A percentile compares a stretch with the other conserved stretches of the same genome.
These are phyloP conservation scores for Drosera capensis DNA, from an alignment of 148 eudicot species.

Conservation along the genomic window DNA sequence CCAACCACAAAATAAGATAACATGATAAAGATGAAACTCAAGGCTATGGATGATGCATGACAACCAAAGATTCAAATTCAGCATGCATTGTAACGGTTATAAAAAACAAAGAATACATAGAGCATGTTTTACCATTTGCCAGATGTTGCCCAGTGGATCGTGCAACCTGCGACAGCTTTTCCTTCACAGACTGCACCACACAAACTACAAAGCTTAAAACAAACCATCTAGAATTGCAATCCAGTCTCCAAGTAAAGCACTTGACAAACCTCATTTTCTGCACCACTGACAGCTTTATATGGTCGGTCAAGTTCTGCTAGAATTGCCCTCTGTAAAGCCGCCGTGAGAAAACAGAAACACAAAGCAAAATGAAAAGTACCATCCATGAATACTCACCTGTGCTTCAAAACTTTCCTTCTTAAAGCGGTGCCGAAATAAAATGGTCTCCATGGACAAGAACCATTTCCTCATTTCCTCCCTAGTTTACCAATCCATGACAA, in stretches of 20 bases:
- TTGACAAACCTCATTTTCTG: conserved; percentile 56
- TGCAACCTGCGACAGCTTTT: conserved; percentile 59
- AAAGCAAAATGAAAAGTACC: conserved; percentile 4
- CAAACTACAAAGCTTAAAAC: conserved; percentile 4
- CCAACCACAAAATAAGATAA: no score
- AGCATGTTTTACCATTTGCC: conserved; percentile 25
- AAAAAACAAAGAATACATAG: not conserved
- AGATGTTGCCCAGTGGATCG: conserved; percentile 37
- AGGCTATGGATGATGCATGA: no score
- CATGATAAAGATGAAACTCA: no score
- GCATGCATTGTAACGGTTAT: not conserved
- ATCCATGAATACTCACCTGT: conserved; percentile 26
- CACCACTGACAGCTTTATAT: conserved; percentile 45
- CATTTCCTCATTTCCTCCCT: conserved; percentile 86
- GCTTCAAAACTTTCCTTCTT: conserved; percentile 34
- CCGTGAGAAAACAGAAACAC: no score
- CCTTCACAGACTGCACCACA: conserved; percentile 49
- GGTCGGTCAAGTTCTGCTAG: conserved; percentile 61
- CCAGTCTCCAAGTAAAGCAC: not conserved
- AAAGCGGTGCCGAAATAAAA: conserved; percentile 65
- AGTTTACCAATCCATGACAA: conserved; percentile 2
- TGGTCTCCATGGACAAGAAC: conserved; percentile 87
- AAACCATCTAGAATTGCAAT: conserved; percentile 4
- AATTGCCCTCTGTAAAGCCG: conserved; percentile 42
- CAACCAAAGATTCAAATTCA: no score